Evolutionary conservation across 1,284 basidiomycete genomes (phyloP), one percentile per base, ranked within the genome.

Genomic region (Cryptococcus sp.): DNA sequence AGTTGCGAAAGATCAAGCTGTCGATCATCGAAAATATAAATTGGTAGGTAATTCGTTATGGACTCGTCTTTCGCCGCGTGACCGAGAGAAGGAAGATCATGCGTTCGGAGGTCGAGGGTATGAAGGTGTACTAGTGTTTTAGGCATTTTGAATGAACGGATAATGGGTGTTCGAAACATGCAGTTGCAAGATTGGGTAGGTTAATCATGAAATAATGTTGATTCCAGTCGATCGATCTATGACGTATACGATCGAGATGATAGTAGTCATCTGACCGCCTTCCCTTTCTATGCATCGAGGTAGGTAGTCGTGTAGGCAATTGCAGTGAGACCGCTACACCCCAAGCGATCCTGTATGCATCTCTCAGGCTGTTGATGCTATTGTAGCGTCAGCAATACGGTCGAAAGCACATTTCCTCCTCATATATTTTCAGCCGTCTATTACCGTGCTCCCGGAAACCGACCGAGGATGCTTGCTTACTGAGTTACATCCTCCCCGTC

Each of bases 21-120:
- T 7, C 77, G 69, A 48, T 80, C 78, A 57, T 81, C 79, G 48
- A 81, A 79, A 50, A 81, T 78, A 63, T 77, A 81, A 44, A 82
- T 60, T 2, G 81, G 81, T 2, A 82, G 65, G 49, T 81, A 72
- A 50, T 80, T 75, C 9, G 77, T 78, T 32, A 74, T 59, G 32
- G 65, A 54, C 45, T 62, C 52, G 46, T 52, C 52, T 13, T 57
- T 45, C 7, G 56, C 56, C 0, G 76, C 61, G n/a, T 67, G 54
- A 49, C 76, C 73, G 31, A 80, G 70, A n/a, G 78, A 70, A 2
- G 77, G 77, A 32, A 80, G 78, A 63, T 81, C 80, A 53, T 77
- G 70, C 1, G 79, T 55, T 11, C 78, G 64, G 2, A 79, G 66
- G 59, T 79, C 78, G 52, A 75, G 70, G 18, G 60, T 66, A 49